Base-by-base conservation (phyloP, 805 yeast species). In the Candida ficus region DNA sequence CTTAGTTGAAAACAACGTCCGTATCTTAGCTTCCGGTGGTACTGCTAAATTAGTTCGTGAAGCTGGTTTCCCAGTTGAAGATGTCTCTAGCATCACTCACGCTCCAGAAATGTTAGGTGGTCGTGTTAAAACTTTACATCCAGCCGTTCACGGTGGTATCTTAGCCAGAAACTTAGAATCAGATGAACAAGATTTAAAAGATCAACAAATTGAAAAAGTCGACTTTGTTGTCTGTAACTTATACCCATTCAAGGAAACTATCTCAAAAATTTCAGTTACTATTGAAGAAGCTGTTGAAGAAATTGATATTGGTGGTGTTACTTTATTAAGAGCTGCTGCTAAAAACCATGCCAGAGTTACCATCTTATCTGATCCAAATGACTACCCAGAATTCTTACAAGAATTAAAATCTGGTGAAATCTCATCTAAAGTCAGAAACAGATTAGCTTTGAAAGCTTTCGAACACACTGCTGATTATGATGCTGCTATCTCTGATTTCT, bases 51-150 rank as follows among this genome's bases (percentile, higher is more conserved):
- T 93, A 72, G 80, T 93, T 42, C 83, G 96, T 62, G 99, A 90
- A 66, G 95, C 97, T 42, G 98, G 98, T 11, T 91, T 93, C 79
- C 91, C 95, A 33, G 98, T 93, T 14, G 96, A 91, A 52, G 99
- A 93, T 60, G 96, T 93, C 30, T 81, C 95, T 30, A 63, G 93
- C 44, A 88, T 93, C 63, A 93, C 99, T 28, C 96, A 93, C 60
- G 98, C 98, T 30, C 99, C 99, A 39, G 99, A 93, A 68, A 93
- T 93, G 96, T 75, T 93, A 53, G 96, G 97, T 48, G 99, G 99
- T 50, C 79, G 99, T 68, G 99, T 93, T 55, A 93, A 93, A 73
- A 93, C 99, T 45, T 74, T 93, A 56, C 99, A 93, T 64, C 99
- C 99, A 30, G 99, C 98, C 23, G 96, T 93, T 47, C 99, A 93